phyloP scores from a whole-genome alignment of 495 filamentous ascomycete genomes.

The Podospora tetraspora region DNA sequence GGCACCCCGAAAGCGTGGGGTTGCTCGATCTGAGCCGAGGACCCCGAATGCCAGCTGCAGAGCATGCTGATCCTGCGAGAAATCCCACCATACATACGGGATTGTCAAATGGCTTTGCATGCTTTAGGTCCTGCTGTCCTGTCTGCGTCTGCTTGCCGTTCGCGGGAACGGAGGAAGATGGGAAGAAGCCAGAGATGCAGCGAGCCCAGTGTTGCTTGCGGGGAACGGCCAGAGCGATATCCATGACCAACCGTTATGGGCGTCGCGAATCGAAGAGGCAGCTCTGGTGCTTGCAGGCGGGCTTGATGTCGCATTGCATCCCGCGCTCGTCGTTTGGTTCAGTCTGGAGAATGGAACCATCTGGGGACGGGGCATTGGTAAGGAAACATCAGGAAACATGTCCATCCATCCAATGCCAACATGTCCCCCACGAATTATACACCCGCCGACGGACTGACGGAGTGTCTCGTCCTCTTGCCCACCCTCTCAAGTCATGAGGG shows the following conservation, averaged over 20 bases:
- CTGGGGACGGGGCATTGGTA: background rate
- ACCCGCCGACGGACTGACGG: background rate
- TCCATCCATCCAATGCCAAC: background rate
- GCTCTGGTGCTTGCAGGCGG: slow-evolving; percentile 1
- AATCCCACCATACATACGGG: slow-evolving; percentile 6
- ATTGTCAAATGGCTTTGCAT: background rate
- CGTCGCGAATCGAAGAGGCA: slow-evolving; percentile 10
- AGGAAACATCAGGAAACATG: background rate
- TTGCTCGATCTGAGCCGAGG: slow-evolving; percentile 1
- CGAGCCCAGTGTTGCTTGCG: background rate
- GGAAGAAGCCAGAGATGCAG: background rate
- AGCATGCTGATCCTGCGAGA: slow-evolving; percentile 5
- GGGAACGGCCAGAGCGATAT: background rate
- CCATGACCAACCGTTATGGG: background rate
- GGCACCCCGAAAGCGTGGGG: background rate
- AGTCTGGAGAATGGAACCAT: background rate
- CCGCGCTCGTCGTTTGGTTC: slow-evolving; percentile 2
- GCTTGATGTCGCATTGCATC: slow-evolving; percentile 9
- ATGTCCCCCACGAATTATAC: background rate
- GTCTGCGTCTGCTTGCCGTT: background rate
- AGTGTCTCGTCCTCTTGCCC: background rate
- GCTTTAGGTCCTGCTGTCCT: background rate
- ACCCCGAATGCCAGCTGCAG: slow-evolving; percentile 9
- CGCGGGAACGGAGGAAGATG: background rate
- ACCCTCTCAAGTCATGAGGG: background rate